Percentiles rank a stretch among this genome's conserved stretches.
Evolutionary conservation across 2,329 filamentous ascomycete species (phyloP).

Genomic region (Claviceps sp.): DNA sequence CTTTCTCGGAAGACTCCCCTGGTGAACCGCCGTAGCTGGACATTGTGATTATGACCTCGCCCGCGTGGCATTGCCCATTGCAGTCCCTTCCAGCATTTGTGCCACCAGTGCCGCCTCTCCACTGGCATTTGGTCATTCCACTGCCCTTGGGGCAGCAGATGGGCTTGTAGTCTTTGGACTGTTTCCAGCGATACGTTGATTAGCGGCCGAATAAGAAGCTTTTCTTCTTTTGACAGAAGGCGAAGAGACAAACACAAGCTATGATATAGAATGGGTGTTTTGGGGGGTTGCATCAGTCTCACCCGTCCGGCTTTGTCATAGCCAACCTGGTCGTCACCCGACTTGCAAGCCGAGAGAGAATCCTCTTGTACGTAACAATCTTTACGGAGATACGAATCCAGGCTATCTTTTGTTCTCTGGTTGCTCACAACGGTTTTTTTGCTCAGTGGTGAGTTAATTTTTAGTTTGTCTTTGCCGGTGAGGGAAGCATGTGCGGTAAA

Average conservation of each 20-base stretch:
- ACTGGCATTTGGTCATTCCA: slow-evolving; percentile 3
- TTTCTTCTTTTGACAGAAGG: too few species aligned
- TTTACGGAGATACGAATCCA: neutral
- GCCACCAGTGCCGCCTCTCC: slow-evolving; percentile 5
- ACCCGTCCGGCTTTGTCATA: neutral
- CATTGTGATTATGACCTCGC: slow-evolving; percentile 5
- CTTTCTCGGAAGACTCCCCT: neutral
- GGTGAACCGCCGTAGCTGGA: slow-evolving; percentile 3
- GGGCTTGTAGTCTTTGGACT: neutral
- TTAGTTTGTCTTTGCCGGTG: neutral
- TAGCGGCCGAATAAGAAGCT: neutral
- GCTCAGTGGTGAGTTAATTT: neutral
- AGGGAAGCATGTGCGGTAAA: neutral
- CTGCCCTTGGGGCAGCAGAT: slow-evolving; percentile 7
- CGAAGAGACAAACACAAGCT: too few species aligned
- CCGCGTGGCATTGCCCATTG: slow-evolving; percentile 8
- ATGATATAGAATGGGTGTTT: too few species aligned
- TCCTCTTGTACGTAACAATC: slow-evolving; percentile 1
- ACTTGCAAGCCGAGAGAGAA: neutral
- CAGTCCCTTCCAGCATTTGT: slow-evolving; percentile 3
- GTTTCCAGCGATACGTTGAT: neutral
- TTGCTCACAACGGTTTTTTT: neutral
- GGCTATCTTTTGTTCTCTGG: neutral
- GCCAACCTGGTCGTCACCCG: neutral
- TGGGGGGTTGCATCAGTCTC: neutral